Evolutionary conservation across 1,284 basidiomycete species (phyloP), one percentile per base, ranked within the genome.

Genomic region (Lignosus rhinocerotis): DNA sequence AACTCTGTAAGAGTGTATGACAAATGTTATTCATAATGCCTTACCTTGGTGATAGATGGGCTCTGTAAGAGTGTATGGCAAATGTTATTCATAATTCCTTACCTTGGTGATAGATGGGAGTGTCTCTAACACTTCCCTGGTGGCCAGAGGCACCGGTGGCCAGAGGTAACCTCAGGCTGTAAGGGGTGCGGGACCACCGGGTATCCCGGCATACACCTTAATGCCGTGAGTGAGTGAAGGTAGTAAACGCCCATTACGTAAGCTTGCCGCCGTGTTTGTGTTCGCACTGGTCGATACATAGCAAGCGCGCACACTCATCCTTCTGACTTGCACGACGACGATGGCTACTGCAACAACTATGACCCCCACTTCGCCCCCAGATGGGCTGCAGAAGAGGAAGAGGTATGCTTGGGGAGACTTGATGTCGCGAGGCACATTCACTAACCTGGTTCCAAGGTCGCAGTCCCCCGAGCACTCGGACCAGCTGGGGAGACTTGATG

Each of bases 81-180:
- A n/a, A n/a, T n/a, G n/a, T n/a, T n/a, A n/a, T n/a, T n/a, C n/a
- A n/a, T n/a, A 4, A 8, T 2, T 5, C 3, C 9, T 17, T 67
- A 87, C 87, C 69, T 79, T 76, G 1, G 83, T 74, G 41, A 88
- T 72, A 6, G 82, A 76, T 4, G 79, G 76, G 33, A 88, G 46
- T 0, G 55, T 48, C 11, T 63, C 59, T 36, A 66, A 52, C 66
- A 31, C 73, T 70, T 65, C 82, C 79, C 66, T 68, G 17, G 34
- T 48, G 49, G 46, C 38, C 38, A 31, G 38, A 45, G 41, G 36
- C n/a, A n/a, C n/a, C n/a, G 17, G 34, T 48, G 49, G 46, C 38
- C 38, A 31, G 38, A 45, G 41, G 36, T 52, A 39, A 6, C 36
- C 14, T 14, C 7, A 1, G 1, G 14, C 6, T 12, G 12, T n/a